Evolutionary conservation across 495 filamentous ascomycete genomes (phyloP).

Genomic region (Delitschia confertaspora): DNA sequence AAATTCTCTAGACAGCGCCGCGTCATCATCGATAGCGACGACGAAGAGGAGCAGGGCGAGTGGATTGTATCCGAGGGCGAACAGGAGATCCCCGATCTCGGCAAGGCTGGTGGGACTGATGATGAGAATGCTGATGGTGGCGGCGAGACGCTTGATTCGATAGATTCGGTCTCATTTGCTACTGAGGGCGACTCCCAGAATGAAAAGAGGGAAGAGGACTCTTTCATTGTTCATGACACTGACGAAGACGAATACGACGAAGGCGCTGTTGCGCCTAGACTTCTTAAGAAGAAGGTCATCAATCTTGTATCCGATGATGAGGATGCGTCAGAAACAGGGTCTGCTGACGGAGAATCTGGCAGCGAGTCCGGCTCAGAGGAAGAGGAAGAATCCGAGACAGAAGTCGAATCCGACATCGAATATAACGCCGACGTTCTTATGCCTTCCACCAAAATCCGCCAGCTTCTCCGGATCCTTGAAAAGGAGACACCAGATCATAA

Average conservation of each 20-base stretch:
- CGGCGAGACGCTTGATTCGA: slow-evolving; percentile 64
- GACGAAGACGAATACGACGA: slow-evolving; percentile 21
- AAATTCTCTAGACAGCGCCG: slow-evolving; percentile 10
- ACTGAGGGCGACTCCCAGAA: slow-evolving; percentile 38
- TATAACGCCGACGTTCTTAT: slow-evolving; percentile 40
- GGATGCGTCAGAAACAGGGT: slow-evolving; percentile 27
- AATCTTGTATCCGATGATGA: slow-evolving; percentile 31
- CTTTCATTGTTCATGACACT: slow-evolving; percentile 22
- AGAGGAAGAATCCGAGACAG: slow-evolving; percentile 25
- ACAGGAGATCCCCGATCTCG: slow-evolving; percentile 48
- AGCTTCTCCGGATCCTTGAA: slow-evolving; percentile 69
- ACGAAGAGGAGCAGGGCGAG: slow-evolving; percentile 61
- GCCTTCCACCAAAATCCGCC: slow-evolving; percentile 83
- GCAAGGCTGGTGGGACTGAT: slow-evolving; percentile 69
- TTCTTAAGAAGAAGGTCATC: slow-evolving; percentile 31
- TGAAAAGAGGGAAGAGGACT: slow-evolving; percentile 24
- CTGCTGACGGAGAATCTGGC: slow-evolving; percentile 31
- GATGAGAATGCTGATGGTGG: slow-evolving; percentile 83
- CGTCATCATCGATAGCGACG: slow-evolving; percentile 34
- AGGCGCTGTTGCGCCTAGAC: slow-evolving; percentile 30
- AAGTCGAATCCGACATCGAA: slow-evolving; percentile 37
- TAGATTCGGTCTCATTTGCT: slow-evolving; percentile 43
- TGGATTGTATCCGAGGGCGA: slow-evolving; percentile 67
- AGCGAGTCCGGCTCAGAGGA: slow-evolving; percentile 14
- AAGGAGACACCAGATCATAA: slow-evolving; percentile 72